These are phyloP conservation scores for Nicotiana obtusifolia DNA, from an alignment of 257 asterid genomes.

Conservation along the genomic window DNA sequence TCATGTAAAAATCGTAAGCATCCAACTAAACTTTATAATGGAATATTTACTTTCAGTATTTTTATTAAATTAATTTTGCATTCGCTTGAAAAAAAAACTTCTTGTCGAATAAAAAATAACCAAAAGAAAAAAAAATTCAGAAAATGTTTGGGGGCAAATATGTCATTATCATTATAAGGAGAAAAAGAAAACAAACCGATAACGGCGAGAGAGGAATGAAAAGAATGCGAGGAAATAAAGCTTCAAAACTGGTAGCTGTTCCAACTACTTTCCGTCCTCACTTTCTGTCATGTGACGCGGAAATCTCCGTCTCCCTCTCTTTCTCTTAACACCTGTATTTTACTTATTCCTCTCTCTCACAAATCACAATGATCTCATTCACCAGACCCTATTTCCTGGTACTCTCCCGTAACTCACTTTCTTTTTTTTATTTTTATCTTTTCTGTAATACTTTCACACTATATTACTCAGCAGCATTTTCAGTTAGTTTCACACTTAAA, in stretches of 20 bases:
- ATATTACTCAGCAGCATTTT: not conserved
- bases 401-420: not conserved
- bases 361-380: conserved; percentile 32
- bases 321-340: conserved; percentile 22
- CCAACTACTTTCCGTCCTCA: conserved; percentile 21
- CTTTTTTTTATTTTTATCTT: not conserved
- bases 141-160: not conserved
- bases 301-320: conserved; percentile 29
- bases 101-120: no score
- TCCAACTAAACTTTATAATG: no score
- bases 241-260: conserved; percentile 15
- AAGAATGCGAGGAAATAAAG: conserved; percentile 10
- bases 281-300: conserved; percentile 25
- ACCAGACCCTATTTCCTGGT: conserved; percentile 28
- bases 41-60: no score
- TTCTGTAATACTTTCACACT: not conserved
- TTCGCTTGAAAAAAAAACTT: no score
- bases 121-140: not conserved
- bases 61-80: no score
- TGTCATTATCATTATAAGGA: no score
- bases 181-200: not conserved
- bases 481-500: conserved; percentile 1
- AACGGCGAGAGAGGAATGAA: not conserved
- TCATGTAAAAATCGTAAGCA: no score
- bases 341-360: conserved; percentile 20